A percentile compares a stretch with the other conserved stretches of the same genome.
phyloP scores from a whole-genome alignment of 371 early-diverging fungal genomes.

The Syncephalastrum contaminatum region DNA sequence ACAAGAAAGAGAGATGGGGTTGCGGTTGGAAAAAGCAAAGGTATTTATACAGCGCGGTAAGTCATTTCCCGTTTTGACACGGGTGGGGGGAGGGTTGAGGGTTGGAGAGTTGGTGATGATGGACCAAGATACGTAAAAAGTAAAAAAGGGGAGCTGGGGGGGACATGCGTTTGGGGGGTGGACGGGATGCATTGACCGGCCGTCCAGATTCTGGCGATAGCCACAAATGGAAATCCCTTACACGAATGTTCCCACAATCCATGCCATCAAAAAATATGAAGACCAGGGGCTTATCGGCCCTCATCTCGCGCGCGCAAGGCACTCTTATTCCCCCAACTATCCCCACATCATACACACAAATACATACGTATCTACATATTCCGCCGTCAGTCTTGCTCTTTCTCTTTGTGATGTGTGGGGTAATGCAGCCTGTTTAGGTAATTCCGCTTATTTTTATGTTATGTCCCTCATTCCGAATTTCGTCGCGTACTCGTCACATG shows the following conservation, averaged over 20 bases:
- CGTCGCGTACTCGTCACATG: constrained; percentile 12
- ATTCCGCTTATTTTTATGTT: constrained; percentile 16
- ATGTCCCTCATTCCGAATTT: constrained; percentile 4
- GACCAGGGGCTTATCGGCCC: neutral
- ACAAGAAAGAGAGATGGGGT: constrained; percentile 4
- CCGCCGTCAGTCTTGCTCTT: neutral
- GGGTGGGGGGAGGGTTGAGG: neutral
- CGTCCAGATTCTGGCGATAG: constrained; percentile 3
- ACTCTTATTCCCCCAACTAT: neutral
- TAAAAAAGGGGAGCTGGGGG: constrained; percentile 9
- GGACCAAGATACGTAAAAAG: neutral
- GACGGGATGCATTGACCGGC: no score
- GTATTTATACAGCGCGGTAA: constrained; percentile 4
- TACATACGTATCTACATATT: constrained; percentile 3
- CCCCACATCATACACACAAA: constrained; percentile 10
- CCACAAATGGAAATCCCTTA: constrained; percentile 17
- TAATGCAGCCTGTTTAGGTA: constrained; percentile 11
- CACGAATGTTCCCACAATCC: neutral
- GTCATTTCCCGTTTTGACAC: neutral
- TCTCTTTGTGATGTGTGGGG: constrained; percentile 20
- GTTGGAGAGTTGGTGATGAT: no score
- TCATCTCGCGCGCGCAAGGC: no score
- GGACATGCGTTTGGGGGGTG: constrained; percentile 9
- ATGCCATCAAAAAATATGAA: constrained; percentile 1
- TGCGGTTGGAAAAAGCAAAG: neutral